phyloP scores from a whole-genome alignment of 2,329 filamentous ascomycete genomes.

The Aspergillus ustus region DNA sequence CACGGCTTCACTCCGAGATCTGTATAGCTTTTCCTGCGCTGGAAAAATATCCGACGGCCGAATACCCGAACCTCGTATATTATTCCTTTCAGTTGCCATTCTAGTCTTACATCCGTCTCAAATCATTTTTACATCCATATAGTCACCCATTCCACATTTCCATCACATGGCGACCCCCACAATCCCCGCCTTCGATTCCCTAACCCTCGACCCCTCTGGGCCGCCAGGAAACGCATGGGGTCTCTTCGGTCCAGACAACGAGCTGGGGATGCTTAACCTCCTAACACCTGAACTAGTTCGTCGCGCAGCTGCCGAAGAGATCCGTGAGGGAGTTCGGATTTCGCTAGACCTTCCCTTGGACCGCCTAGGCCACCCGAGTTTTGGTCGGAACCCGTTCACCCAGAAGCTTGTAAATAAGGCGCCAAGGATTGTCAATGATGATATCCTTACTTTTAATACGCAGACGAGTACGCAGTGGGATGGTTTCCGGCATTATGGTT shows the following conservation, averaged over 20 bases:
- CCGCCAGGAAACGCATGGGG: slow-evolving; percentile 62
- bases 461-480: slow-evolving; percentile 62
- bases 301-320: slow-evolving; percentile 50
- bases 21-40: background rate
- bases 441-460: slow-evolving; percentile 63
- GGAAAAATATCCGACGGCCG: slow-evolving; percentile 16
- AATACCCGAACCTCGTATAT: background rate
- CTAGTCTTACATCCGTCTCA: background rate
- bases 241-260: slow-evolving; percentile 56
- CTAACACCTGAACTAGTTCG: slow-evolving; percentile 54
- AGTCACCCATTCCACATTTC: background rate
- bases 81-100: background rate
- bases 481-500: slow-evolving; percentile 44
- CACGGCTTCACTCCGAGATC: slow-evolving; percentile 3
- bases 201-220: slow-evolving; percentile 56
- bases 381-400: slow-evolving; percentile 60
- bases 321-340: slow-evolving; percentile 47
- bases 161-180: slow-evolving; percentile 10
- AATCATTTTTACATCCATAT: background rate
- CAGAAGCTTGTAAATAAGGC: slow-evolving; percentile 58
- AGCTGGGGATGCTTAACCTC: slow-evolving; percentile 61
- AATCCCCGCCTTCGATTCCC: slow-evolving; percentile 45
- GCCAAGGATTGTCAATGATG: slow-evolving; percentile 62
- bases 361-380: slow-evolving; percentile 58
- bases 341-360: slow-evolving; percentile 66